A percentile compares a stretch with the other conserved stretches of the same genome.
These are phyloP conservation scores for Ceratocystiopsis sp. DNA, from an alignment of 2,329 filamentous ascomycete genomes.

Conservation along the genomic window DNA sequence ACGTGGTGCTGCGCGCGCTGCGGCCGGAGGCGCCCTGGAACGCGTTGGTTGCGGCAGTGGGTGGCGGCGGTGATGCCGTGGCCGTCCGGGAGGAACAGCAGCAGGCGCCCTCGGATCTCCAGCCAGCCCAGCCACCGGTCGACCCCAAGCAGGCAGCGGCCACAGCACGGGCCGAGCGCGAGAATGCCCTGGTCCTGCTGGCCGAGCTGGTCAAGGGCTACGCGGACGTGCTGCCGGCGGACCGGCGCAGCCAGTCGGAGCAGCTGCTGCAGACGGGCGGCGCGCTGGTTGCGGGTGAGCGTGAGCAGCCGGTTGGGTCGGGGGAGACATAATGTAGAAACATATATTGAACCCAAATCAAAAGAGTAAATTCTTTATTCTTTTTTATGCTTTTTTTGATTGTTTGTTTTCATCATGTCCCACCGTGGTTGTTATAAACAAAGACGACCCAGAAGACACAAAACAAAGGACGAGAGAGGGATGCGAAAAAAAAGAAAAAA, in stretches of 20 bases:
- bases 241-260: constrained; percentile 25
- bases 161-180: constrained; percentile 36
- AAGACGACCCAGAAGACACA: constrained; percentile 2
- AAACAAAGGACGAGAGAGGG: neutral
- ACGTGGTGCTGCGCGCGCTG: constrained; percentile 26
- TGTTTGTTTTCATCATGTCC: neutral
- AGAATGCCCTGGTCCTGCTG: constrained; percentile 43
- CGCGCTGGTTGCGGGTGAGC: constrained; percentile 20
- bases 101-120: constrained; percentile 19
- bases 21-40: constrained; percentile 24
- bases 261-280: constrained; percentile 33
- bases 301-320: neutral
- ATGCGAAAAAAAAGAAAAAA: constrained; percentile 2
- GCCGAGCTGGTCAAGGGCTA: constrained; percentile 33
- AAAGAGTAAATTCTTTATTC: neutral
- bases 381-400: neutral
- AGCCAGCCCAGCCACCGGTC: constrained; percentile 17
- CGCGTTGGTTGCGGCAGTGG: constrained; percentile 24
- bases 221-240: constrained; percentile 21
- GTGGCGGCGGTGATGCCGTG: neutral
- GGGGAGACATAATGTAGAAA: too few species aligned
- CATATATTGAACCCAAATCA: too few species aligned
- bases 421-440: constrained; percentile 3
- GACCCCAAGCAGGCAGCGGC: constrained; percentile 25
- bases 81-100: neutral